Percentiles rank a stretch among this genome's conserved stretches.
Conservation (phyloP, 2,329 filamentous ascomycete genomes). For the Camillea tinctor region DNA sequence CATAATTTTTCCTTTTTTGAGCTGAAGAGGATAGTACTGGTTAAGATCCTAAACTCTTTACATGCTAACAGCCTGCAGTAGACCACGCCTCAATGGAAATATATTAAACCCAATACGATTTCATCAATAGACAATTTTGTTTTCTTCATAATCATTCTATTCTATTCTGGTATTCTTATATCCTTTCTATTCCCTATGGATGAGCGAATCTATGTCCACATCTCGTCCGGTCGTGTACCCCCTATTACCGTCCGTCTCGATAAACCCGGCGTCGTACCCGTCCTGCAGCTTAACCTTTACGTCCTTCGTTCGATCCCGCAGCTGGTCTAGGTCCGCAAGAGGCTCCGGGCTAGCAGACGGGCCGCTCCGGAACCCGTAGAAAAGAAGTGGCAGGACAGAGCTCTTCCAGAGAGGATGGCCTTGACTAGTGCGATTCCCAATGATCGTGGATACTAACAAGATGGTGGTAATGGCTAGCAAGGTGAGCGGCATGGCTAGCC, state of each 20-base stretch:
- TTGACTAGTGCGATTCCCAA: neutral
- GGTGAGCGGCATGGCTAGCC: neutral
- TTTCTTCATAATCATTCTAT: too few species aligned
- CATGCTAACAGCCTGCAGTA: neutral
- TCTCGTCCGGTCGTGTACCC: neutral
- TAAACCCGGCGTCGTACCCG: neutral
- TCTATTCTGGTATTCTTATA: too few species aligned
- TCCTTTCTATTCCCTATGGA: neutral
- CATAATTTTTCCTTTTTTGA: too few species aligned
- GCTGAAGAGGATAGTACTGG: neutral
- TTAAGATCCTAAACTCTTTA: neutral
- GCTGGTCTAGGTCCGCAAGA: neutral
- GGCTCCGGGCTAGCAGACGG: neutral
- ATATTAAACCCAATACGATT: too few species aligned
- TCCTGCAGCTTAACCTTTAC: neutral
- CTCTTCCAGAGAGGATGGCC: neutral
- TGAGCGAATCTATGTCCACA: neutral
- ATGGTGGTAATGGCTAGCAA: neutral
- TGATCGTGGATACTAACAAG: neutral
- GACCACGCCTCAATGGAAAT: neutral
- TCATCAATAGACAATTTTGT: too few species aligned
- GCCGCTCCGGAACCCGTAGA: neutral
- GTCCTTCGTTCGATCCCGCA: neutral
- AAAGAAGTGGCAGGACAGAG: neutral
- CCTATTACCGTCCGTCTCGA: neutral